Evolutionary conservation across 73 alveolate genomes (phyloP), one percentile per base, ranked within the genome.

Genomic region (Symbiodinium pilosum): DNA sequence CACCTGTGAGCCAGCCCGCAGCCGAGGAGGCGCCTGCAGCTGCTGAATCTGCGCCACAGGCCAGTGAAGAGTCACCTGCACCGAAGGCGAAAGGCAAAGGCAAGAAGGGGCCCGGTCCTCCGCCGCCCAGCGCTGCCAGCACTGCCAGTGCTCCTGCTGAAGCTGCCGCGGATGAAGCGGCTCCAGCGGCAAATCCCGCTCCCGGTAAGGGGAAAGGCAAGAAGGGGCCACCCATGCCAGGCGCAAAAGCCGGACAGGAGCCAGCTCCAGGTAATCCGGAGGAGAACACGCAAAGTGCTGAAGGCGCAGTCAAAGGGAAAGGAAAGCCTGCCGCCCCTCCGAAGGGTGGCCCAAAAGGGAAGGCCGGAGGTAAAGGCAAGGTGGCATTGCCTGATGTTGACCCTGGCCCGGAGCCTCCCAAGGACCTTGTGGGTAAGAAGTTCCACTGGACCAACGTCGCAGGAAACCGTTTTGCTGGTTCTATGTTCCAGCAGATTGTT

Each of bases 381-480:
- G 41, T 87, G 20, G 95, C 95, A 11, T 68, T 89, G 87, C 95
- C 95, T 9, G 95, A 89, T 1, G 43, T 89, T 40, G 87, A 59
- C 47, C 95, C 95, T 0, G 95, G 95, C 20, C 95, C 95, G 8
- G 98, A 84, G 21, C 98, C 98, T 16, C 98, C 88, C 42, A 42
- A 71, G 84, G 92, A 92, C 64, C 43, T 92, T 42, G 92, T 73
- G 14, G 92, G 92, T 5, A 92, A 92, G 92, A 92, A 92, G 98
- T 92, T 92, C 56, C 98, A 92, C 36, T 92, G 98, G 98, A 92
- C 98, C 43, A 92, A 73, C 32, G 98, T 92, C 30, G 52, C 40
- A 20, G 98, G 98, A 42, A 92, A 64, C 42, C 95, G 95, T 71
- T 89, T 89, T 89, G 73, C 95, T 40, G 95, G 95, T 89, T 89